Evolutionary conservation across 2,329 filamentous ascomycete species (phyloP).

Genomic region (Cryphonectria nitschkei): DNA sequence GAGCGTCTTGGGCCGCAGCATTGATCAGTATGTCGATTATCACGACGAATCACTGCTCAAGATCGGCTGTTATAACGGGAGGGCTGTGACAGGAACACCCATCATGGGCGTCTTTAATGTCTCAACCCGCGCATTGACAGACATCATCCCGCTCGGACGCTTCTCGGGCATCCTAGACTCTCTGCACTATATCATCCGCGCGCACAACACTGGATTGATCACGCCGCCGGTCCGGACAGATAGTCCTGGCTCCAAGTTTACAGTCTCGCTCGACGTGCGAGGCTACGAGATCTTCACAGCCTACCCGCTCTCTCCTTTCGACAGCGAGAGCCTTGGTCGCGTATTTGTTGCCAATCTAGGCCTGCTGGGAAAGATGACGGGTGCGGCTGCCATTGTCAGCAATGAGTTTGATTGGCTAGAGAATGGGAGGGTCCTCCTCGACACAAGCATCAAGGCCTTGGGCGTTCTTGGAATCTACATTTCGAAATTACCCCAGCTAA

Average conservation of each 20-base stretch:
- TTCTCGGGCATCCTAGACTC: slow-evolving; percentile 71
- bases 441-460: slow-evolving; percentile 76
- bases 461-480: slow-evolving; percentile 79
- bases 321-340: slow-evolving; percentile 42
- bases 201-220: slow-evolving; percentile 69
- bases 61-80: slow-evolving; percentile 77
- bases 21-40: slow-evolving; percentile 76
- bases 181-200: slow-evolving; percentile 71
- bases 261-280: slow-evolving; percentile 63
- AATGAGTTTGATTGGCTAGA: slow-evolving; percentile 59
- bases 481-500: slow-evolving; percentile 65
- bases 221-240: slow-evolving; percentile 54
- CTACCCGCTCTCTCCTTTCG: slow-evolving; percentile 66
- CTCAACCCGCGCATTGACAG: slow-evolving; percentile 61
- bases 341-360: slow-evolving; percentile 72
- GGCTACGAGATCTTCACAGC: slow-evolving; percentile 84
- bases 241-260: slow-evolving; percentile 55
- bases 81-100: slow-evolving; percentile 67
- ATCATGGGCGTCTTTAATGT: slow-evolving; percentile 89
- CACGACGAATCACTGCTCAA: slow-evolving; percentile 75
- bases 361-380: slow-evolving; percentile 86
- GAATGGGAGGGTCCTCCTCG: slow-evolving; percentile 66
- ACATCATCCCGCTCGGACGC: slow-evolving; percentile 69
- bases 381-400: slow-evolving; percentile 73
- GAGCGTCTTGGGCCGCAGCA: slow-evolving; percentile 71